Evolutionary conservation across 176 grass and related monocot genomes (phyloP).

Genomic region (Puccinellia tenuiflora): DNA sequence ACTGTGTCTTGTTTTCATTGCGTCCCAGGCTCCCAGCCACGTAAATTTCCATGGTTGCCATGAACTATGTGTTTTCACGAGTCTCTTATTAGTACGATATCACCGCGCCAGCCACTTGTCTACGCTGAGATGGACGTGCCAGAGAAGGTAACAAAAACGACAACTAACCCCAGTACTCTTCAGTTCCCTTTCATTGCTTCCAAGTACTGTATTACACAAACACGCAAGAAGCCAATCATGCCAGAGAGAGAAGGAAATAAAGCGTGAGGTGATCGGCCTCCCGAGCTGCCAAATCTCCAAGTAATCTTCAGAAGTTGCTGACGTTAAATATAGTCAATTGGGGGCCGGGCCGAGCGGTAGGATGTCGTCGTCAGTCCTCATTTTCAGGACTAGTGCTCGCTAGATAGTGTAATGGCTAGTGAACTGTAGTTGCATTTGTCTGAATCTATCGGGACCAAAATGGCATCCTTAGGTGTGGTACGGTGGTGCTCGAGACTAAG

Average conservation of each 20-base stretch:
- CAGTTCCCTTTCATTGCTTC: neutral
- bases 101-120: neutral
- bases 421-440: too few relatives aligned
- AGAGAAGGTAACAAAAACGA: neutral
- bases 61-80: neutral
- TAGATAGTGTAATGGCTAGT: too few relatives aligned
- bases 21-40: too few relatives aligned
- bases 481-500: too few relatives aligned
- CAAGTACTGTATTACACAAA: neutral
- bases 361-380: too few relatives aligned
- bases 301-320: neutral
- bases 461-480: too few relatives aligned
- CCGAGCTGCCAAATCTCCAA: neutral
- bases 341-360: too few relatives aligned
- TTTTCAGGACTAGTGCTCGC: too few relatives aligned
- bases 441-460: too few relatives aligned
- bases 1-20: too few relatives aligned
- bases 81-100: neutral
- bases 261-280: neutral
- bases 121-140: neutral
- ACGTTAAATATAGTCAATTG: too few relatives aligned
- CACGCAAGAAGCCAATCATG: constrained; percentile 7
- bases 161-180: neutral
- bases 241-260: neutral
- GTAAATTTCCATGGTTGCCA: neutral